These are phyloP conservation scores for Acacia confusa DNA, from an alignment of 306 rosid genomes.

Conservation along the genomic window DNA sequence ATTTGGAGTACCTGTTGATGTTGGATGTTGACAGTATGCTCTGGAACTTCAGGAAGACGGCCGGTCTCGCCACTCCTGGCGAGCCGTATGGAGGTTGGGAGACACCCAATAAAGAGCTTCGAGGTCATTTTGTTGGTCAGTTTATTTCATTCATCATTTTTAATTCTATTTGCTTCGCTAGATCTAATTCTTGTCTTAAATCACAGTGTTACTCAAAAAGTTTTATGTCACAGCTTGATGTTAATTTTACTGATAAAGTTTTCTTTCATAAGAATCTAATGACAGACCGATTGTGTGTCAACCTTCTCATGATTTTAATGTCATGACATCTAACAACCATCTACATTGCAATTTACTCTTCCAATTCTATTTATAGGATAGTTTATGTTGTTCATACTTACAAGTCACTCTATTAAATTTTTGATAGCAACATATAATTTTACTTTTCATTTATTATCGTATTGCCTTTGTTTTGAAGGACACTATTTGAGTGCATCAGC, in stretches of 20 bases:
- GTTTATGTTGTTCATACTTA: no score
- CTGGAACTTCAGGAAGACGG: slow-evolving; percentile 64
- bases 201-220: background rate
- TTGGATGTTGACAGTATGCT: slow-evolving; percentile 53
- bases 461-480: slow-evolving; percentile 32
- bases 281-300: background rate
- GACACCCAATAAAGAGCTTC: slow-evolving; percentile 41
- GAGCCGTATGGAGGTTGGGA: slow-evolving; percentile 57
- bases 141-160: background rate
- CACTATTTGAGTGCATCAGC: slow-evolving; percentile 72
- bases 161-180: background rate
- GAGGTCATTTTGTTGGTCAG: slow-evolving; percentile 59
- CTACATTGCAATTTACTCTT: background rate
- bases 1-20: slow-evolving; percentile 56
- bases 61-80: slow-evolving; percentile 57
- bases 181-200: background rate
- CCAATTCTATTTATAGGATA: background rate
- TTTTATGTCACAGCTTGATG: background rate
- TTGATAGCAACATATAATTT: no score
- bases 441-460: no score
- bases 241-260: background rate
- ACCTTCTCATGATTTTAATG: background rate
- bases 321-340: background rate
- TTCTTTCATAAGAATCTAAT: background rate
- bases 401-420: no score